These are phyloP conservation scores for Tolypocladium amazonense DNA, from an alignment of 2,329 filamentous ascomycete genomes.

Conservation along the genomic window DNA sequence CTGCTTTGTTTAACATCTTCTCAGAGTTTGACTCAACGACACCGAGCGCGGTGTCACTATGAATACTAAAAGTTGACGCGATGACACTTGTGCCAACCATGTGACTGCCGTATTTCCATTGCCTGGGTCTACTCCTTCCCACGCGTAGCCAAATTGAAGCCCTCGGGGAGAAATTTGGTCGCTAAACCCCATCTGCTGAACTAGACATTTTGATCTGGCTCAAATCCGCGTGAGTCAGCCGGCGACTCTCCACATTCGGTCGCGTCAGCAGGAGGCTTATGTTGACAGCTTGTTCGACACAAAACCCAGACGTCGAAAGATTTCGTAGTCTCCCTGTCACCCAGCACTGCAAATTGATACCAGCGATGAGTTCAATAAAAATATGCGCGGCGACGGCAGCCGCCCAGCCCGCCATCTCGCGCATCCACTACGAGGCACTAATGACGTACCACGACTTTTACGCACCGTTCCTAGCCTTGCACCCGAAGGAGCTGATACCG, in stretches of 20 bases:
- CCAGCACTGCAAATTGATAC: not conserved
- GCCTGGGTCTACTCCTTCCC: not conserved
- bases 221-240: not conserved
- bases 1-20: conserved; percentile 10
- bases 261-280: not conserved
- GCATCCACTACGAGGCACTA: conserved; percentile 9
- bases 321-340: not conserved
- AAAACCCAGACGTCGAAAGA: not conserved
- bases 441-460: conserved; percentile 9
- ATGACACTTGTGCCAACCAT: not conserved
- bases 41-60: not conserved
- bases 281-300: not conserved
- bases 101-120: not conserved
- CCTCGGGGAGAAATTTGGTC: not conserved
- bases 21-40: conserved; percentile 8
- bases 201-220: not conserved
- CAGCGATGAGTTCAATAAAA: not conserved
- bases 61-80: not conserved
- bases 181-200: not conserved
- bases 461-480: conserved; percentile 6
- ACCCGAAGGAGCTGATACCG: conserved; percentile 5
- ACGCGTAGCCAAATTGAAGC: not conserved
- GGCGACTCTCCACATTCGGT: not conserved
- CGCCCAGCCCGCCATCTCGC: conserved; percentile 6
- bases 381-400: conserved; percentile 5